Evolutionary conservation across 202 grass and related monocot genomes (phyloP), one percentile per base, ranked within the genome.

Genomic region (Dendrocalamus latiflorus): DNA sequence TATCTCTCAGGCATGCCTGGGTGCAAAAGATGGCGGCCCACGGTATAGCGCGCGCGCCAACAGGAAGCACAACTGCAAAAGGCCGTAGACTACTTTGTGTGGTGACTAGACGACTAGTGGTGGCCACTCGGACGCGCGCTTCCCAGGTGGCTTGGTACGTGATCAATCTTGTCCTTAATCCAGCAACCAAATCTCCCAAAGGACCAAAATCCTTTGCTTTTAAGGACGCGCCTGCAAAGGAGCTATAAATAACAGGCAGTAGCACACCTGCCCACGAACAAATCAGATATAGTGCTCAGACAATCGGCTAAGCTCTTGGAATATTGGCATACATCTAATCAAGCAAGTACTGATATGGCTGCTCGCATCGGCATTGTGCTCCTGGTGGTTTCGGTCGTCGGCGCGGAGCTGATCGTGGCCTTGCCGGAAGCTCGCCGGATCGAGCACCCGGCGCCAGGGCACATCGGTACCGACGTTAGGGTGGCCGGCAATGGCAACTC

Each of bases 351-450:
- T 4, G 9, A 56, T 4, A 89, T 85, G 82, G 44, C 70, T 39
- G 45, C 79, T 47, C 87, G 65, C n/a, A 0, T 57, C 58, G 45
- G 82, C 87, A 72, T 81, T 85, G 77, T 53, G 55, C 39, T 81
- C 21, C 55, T 85, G 26, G n/a, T 59, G 64, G 18, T 89, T 65
- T 51, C 85, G 56, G 16, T 85, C 65, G 9, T 81, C 56, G 70
- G 17, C 43, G 62, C 36, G 1, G 43, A 75, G 53, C 54, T 76
- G n/a, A n/a, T n/a, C 53, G 38, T 49, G 8, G 47, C 56, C 65
- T 1, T 33, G 82, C 47, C 77, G n/a, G 72, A 85, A 49, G 72
- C 77, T 65, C 71, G 72, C 28, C 30, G 18, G 57, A 48, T 72
- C 39, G 47, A 25, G 36, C 6, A 33, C 4, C 18, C 55, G 26